phyloP scores from a whole-genome alignment of 495 filamentous ascomycete species.

The Xylaria nigripes region DNA sequence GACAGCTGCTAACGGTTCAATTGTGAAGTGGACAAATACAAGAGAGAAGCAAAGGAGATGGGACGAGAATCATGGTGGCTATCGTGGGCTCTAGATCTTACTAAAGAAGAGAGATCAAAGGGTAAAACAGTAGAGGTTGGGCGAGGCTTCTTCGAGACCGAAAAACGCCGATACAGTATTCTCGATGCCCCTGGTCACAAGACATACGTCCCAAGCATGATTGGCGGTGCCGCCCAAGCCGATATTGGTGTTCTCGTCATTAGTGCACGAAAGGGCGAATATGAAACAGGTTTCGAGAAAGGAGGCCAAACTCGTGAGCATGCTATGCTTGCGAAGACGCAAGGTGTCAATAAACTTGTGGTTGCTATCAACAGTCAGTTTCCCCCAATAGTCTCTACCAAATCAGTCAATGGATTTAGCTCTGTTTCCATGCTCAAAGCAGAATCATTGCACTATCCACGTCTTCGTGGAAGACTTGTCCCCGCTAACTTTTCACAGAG shows the following conservation, averaged over 20 bases:
- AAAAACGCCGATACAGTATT: slow-evolving; percentile 80
- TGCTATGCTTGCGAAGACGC: slow-evolving; percentile 94
- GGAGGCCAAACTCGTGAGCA: slow-evolving; percentile 97
- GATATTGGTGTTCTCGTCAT: slow-evolving; percentile 96
- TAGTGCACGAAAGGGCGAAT: slow-evolving; percentile 94
- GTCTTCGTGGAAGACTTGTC: neutral
- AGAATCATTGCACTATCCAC: neutral
- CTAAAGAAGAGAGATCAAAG: slow-evolving; percentile 91
- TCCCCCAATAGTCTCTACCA: neutral
- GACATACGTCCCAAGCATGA: slow-evolving; percentile 93
- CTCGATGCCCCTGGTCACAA: slow-evolving; percentile 96
- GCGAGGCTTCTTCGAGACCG: slow-evolving; percentile 91
- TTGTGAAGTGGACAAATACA: slow-evolving; percentile 77
- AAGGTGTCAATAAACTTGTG: slow-evolving; percentile 89
- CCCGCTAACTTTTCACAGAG: slow-evolving; percentile 18
- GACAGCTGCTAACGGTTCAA: neutral
- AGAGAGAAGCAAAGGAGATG: slow-evolving; percentile 88
- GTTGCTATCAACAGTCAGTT: slow-evolving; percentile 73
- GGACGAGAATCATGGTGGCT: slow-evolving; percentile 97
- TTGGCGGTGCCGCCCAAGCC: slow-evolving; percentile 91
- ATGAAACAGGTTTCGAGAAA: slow-evolving; percentile 99
- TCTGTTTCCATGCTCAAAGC: neutral
- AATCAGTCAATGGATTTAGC: neutral
- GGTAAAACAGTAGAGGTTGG: slow-evolving; percentile 98
- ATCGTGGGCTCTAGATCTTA: slow-evolving; percentile 95